These are phyloP conservation scores for Monascus purpureus DNA, from an alignment of 495 filamentous ascomycete species.

Conservation along the genomic window DNA sequence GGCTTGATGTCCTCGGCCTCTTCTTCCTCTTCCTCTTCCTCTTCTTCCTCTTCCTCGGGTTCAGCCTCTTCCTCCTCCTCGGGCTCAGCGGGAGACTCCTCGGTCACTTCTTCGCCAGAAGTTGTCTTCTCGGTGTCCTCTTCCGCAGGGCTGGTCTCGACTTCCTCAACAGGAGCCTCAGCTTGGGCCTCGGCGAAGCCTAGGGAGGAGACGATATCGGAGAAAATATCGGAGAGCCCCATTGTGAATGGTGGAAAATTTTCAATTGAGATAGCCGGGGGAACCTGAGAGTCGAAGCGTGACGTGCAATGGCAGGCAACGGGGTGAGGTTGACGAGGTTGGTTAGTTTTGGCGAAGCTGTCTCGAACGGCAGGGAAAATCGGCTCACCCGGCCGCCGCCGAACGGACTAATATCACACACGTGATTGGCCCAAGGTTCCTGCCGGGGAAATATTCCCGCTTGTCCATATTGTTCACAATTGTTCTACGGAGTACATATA, in stretches of 20 bases:
- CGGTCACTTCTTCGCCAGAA: constrained; percentile 18
- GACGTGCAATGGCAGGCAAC: constrained; percentile 8
- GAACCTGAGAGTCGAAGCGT: constrained; percentile 5
- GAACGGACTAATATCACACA: constrained; percentile 28
- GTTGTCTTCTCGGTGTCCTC: constrained; percentile 29
- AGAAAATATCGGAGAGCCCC: constrained; percentile 51
- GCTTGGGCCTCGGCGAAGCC: constrained; percentile 45
- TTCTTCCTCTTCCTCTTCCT: constrained; percentile 29
- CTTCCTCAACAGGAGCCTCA: constrained; percentile 41
- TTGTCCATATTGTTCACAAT: not conserved
- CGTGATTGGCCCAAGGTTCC: constrained; percentile 25
- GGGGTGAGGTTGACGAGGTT: constrained; percentile 21
- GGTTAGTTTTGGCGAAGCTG: constrained; percentile 26
- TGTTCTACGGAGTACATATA: constrained; percentile 1
- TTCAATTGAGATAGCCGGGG: constrained; percentile 27
- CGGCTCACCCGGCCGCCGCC: constrained; percentile 32
- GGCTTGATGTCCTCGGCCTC: constrained; percentile 30
- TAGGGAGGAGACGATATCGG: constrained; percentile 44
- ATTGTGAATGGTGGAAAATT: constrained; percentile 31
- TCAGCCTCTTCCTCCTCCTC: constrained; percentile 33
- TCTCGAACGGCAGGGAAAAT: constrained; percentile 23
- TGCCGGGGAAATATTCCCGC: constrained; percentile 2
- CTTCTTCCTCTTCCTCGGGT: constrained; percentile 24
- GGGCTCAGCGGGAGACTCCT: constrained; percentile 22
- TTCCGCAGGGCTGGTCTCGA: constrained; percentile 34